phyloP scores from a whole-genome alignment of 2,329 filamentous ascomycete species.

The Myrmaecium sp. region DNA sequence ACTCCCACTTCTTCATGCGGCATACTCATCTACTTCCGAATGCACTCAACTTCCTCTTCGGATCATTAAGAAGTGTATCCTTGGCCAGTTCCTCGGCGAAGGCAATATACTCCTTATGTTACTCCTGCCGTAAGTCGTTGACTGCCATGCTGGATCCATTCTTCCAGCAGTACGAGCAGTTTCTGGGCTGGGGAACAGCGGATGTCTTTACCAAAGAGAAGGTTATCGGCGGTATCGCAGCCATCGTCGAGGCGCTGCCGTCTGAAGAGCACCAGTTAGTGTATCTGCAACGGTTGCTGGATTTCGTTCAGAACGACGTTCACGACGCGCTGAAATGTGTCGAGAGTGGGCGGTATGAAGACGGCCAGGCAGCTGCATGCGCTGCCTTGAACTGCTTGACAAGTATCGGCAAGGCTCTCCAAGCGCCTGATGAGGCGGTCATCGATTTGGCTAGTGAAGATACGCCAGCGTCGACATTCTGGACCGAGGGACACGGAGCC shows the following conservation, averaged over 20 bases:
- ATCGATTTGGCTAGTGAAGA: constrained; percentile 47
- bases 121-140: constrained; percentile 54
- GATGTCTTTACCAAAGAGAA: constrained; percentile 57
- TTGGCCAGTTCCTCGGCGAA: constrained; percentile 54
- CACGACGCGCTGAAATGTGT: constrained; percentile 13
- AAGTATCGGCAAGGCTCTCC: constrained; percentile 55
- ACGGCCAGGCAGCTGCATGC: constrained; percentile 26
- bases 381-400: constrained; percentile 50
- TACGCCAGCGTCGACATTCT: constrained; percentile 23
- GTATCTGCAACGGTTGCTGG: constrained; percentile 41
- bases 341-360: constrained; percentile 12
- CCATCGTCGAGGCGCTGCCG: constrained; percentile 55
- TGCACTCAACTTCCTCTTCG: constrained; percentile 59
- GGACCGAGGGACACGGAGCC: constrained; percentile 31
- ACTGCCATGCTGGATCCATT: constrained; percentile 51
- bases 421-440: constrained; percentile 47
- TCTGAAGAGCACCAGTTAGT: constrained; percentile 37
- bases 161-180: constrained; percentile 51
- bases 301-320: constrained; percentile 47
- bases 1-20: constrained; percentile 60
- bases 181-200: constrained; percentile 41
- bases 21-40: constrained; percentile 50
- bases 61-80: constrained; percentile 43
- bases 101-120: constrained; percentile 58
- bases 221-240: constrained; percentile 56